A percentile compares a stretch with the other conserved stretches of the same genome.
phyloP scores from a whole-genome alignment of 306 rosid genomes.

The Abrus precatorius region DNA sequence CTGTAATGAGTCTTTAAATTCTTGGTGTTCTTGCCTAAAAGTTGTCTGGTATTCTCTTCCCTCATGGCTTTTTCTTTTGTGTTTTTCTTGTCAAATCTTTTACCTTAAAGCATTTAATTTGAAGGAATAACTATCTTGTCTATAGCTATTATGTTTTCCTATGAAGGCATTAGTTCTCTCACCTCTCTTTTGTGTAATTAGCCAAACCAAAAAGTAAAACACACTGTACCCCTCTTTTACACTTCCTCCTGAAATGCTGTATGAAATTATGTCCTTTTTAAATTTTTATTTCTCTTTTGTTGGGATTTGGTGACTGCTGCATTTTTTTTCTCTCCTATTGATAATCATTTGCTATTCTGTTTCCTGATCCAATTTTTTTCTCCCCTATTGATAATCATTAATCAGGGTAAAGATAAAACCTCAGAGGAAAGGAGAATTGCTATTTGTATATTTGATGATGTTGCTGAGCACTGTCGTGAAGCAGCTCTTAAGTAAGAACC shows the following conservation, averaged over 20 bases:
- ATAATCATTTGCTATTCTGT: slow-evolving; percentile 18
- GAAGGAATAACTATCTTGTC: neutral
- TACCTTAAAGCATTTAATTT: neutral
- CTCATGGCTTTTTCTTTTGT: neutral
- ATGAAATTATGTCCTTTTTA: neutral
- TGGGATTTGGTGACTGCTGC: neutral
- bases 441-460: slow-evolving; percentile 93
- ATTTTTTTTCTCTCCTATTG: neutral
- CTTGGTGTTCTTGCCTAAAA: slow-evolving; percentile 19
- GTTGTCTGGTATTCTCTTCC: slow-evolving; percentile 11
- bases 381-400: slow-evolving; percentile 33
- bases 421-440: slow-evolving; percentile 98
- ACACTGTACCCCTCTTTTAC: slow-evolving; percentile 6
- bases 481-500: slow-evolving; percentile 83
- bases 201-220: neutral
- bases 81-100: slow-evolving; percentile 15
- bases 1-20: neutral
- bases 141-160: neutral
- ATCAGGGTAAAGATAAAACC: slow-evolving; percentile 91
- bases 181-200: slow-evolving; percentile 3
- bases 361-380: neutral
- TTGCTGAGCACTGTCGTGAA: slow-evolving; percentile 96
- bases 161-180: slow-evolving; percentile 12
- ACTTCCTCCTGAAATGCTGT: slow-evolving; percentile 1
- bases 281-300: neutral